A percentile compares a stretch with the other conserved stretches of the same genome.
These are phyloP conservation scores for Hibiscus trionum DNA, from an alignment of 345 rosid genomes.

Conservation along the genomic window DNA sequence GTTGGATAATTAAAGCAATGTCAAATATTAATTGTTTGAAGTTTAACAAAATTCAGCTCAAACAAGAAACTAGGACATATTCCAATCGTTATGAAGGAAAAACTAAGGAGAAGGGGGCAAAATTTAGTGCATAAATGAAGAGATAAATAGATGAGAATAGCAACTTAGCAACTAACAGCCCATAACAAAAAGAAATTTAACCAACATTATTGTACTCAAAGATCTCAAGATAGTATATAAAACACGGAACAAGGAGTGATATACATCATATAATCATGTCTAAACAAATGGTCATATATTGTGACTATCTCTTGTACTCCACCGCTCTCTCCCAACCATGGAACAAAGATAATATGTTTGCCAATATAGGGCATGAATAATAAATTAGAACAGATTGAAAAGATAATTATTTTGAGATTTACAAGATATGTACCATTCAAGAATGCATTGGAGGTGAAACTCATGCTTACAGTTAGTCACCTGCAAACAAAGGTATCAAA, in stretches of 20 bases:
- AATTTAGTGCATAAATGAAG: neutral
- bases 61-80: neutral
- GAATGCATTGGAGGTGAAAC: conserved; percentile 75
- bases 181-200: neutral
- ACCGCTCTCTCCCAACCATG: neutral
- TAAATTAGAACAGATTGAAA: neutral
- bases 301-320: neutral
- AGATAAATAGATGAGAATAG: neutral
- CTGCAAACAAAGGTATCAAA: conserved; percentile 25
- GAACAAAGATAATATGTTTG: neutral
- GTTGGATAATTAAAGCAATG: too few relatives aligned
- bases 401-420: neutral
- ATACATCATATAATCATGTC: neutral
- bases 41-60: neutral
- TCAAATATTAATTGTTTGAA: neutral
- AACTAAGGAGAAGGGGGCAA: neutral
- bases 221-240: neutral
- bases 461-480: conserved; percentile 69
- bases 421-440: conserved; percentile 49
- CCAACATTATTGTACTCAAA: neutral
- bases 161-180: neutral
- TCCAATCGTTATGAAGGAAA: neutral
- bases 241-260: neutral
- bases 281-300: neutral
- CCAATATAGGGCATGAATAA: neutral